Evolutionary conservation across 306 rosid species (phyloP), one percentile per base, ranked within the genome.

Genomic region (Mimosa bimucronata): DNA sequence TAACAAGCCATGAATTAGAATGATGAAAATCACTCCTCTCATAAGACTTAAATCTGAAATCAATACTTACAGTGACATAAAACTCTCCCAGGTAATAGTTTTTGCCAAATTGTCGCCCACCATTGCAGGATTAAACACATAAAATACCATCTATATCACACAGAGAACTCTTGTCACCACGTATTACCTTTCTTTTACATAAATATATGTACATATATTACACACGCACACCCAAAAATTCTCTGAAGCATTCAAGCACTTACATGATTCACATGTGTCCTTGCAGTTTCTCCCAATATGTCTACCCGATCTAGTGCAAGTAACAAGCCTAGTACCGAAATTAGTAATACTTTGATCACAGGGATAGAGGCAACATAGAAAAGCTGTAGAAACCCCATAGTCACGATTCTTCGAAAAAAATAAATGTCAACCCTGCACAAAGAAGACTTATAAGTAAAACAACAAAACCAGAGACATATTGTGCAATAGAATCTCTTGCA

Each of bases 41-140:
- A 38, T 15, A 30, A 37, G 37, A 66, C 64, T 55, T 64, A 8
- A 19, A 68, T 68, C 31, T 30, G 62, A 38, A 71, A 69, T 46
- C 28, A 69, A 44, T 74, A 83, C 89, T 88, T 80, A 88, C 91
- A 88, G 18, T 53, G 26, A 10, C 66, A 74, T 10, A 74, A 86
- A 50, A 52, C 82, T 82, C 62, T 86, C 88, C 57, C 58, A 77
- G 10, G 89, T 86, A 53, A 88, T 60, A 0, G 91, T 81, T 64
- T 74, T 46, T 16, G 89, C 91, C 85, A 88, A 83, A 80, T 85
- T 88, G 86, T 77, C 74, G 23, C 86, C 66, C 40, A 86, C 89
- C 73, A 88, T 14, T 57, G 89, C 23, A 9, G 91, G 89, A 88
- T 83, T 88, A 58, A 88, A 88, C 86, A 88, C 89, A 73, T 86